Evolutionary conservation across 1,284 basidiomycete genomes (phyloP).

Genomic region (Limonomyces culmigenus): DNA sequence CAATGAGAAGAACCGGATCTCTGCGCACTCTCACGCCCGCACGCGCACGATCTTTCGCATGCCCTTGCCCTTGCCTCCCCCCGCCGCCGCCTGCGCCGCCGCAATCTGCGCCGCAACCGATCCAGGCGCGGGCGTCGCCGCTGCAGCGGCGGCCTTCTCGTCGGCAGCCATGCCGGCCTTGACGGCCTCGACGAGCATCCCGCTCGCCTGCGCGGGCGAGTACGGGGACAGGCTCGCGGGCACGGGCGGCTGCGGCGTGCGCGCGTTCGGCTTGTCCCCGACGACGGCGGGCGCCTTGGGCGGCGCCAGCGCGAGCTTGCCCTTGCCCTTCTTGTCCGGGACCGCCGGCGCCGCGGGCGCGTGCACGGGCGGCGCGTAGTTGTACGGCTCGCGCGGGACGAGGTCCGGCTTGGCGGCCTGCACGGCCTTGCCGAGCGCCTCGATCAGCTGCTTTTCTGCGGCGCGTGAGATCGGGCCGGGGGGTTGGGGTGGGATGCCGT

Average conservation of each 20-base stretch:
- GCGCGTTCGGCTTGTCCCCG: constrained; percentile 15
- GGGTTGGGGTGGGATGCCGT: constrained; percentile 12
- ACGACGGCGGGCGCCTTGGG: constrained; percentile 13
- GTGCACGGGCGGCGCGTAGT: constrained; percentile 5
- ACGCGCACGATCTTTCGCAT: too few species aligned
- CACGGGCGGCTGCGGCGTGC: constrained; percentile 30
- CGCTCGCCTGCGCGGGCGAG: constrained; percentile 56
- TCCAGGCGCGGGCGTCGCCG: too few species aligned
- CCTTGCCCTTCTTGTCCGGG: constrained; percentile 11
- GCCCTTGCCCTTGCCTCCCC: too few species aligned
- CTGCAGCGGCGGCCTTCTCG: too few species aligned
- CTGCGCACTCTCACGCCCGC: too few species aligned
- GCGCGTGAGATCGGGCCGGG: constrained; percentile 1
- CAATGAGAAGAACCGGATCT: too few species aligned
- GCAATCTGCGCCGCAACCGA: too few species aligned
- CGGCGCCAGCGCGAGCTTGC: constrained; percentile 3
- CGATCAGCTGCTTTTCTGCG: constrained; percentile 71
- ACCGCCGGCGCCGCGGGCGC: constrained; percentile 6
- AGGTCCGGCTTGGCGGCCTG: constrained; percentile 58
- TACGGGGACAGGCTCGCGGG: constrained; percentile 41
- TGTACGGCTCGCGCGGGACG: constrained; percentile 52
- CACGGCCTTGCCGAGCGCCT: constrained; percentile 60
- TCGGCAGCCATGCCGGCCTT: constrained; percentile 65
- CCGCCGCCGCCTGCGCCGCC: too few species aligned
- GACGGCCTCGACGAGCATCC: constrained; percentile 58